phyloP scores from a whole-genome alignment of 768 basidiomycete species.

The Hygrophoropsis aurantiaca region DNA sequence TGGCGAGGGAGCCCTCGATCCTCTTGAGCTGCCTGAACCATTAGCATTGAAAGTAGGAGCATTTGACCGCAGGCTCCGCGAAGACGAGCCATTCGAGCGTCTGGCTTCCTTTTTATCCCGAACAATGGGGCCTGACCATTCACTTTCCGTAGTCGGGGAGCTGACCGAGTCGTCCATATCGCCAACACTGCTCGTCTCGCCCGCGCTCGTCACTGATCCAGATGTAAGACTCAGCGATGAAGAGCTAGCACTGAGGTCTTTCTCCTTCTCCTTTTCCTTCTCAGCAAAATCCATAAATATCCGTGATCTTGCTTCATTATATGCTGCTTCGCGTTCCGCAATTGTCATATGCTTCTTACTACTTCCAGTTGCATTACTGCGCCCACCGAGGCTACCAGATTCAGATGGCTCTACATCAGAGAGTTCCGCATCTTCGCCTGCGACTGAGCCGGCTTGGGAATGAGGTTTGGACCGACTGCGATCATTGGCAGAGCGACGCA shows the following conservation, averaged over 20 bases:
- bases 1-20: constrained; percentile 73
- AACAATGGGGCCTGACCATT: constrained; percentile 64
- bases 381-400: constrained; percentile 71
- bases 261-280: constrained; percentile 62
- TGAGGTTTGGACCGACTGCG: constrained; percentile 55
- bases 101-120: constrained; percentile 58
- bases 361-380: constrained; percentile 61
- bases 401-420: constrained; percentile 83
- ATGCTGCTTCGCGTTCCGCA: constrained; percentile 86
- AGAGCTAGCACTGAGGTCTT: constrained; percentile 74
- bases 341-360: constrained; percentile 76
- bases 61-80: constrained; percentile 57
- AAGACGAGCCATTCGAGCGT: constrained; percentile 57
- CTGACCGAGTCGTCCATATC: constrained; percentile 70
- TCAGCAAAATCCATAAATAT: constrained; percentile 87
- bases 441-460: constrained; percentile 72
- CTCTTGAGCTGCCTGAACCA: constrained; percentile 63
- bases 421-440: constrained; percentile 72
- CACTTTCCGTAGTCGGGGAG: constrained; percentile 78
- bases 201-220: constrained; percentile 59
- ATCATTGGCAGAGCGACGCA: constrained; percentile 65
- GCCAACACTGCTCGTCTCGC: constrained; percentile 58
- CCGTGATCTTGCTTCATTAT: constrained; percentile 80
- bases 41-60: constrained; percentile 49
- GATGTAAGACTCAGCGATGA: constrained; percentile 72